These are phyloP conservation scores for Lasiosphaeriaceae sp. DNA, from an alignment of 495 filamentous ascomycete genomes.

Conservation along the genomic window DNA sequence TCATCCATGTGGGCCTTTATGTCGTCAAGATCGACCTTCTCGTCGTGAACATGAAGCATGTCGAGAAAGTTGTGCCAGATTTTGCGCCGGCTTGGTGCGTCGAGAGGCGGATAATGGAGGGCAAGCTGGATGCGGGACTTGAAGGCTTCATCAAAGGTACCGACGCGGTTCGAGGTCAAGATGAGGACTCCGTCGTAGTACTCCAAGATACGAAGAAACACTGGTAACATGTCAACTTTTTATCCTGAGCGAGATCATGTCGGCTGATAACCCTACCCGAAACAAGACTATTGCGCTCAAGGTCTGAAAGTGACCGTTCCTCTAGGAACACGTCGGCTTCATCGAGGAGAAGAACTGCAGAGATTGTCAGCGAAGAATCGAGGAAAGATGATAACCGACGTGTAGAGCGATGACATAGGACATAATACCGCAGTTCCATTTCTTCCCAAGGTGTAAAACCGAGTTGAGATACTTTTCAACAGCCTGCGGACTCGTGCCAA, in stretches of 20 bases:
- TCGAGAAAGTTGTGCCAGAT: too few species aligned
- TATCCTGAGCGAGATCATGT: too few species aligned
- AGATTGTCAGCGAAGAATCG: too few species aligned
- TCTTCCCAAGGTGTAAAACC: constrained; percentile 42
- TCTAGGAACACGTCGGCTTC: constrained; percentile 31
- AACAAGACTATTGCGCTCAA: constrained; percentile 38
- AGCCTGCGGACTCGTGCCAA: constrained; percentile 41
- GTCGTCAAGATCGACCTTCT: constrained; percentile 11
- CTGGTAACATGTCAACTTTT: constrained; percentile 33
- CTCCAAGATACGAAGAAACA: constrained; percentile 48
- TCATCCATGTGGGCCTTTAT: constrained; percentile 3
- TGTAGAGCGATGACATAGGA: too few species aligned
- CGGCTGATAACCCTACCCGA: too few species aligned
- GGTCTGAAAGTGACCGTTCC: constrained; percentile 34
- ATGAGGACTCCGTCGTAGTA: constrained; percentile 47
- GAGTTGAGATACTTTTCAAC: constrained; percentile 46
- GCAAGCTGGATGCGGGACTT: constrained; percentile 40
- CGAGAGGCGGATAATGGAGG: constrained; percentile 18
- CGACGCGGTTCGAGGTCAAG: constrained; percentile 40
- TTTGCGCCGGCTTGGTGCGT: too few species aligned
- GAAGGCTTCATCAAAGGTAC: constrained; percentile 42
- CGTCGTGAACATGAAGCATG: too few species aligned
- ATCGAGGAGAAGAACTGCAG: constrained; percentile 9
- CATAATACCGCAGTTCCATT: constrained; percentile 32
- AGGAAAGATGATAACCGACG: too few species aligned